Base-by-base conservation (phyloP, 2,329 filamentous ascomycete genomes). In the Paraconiothyrium brasiliense region DNA sequence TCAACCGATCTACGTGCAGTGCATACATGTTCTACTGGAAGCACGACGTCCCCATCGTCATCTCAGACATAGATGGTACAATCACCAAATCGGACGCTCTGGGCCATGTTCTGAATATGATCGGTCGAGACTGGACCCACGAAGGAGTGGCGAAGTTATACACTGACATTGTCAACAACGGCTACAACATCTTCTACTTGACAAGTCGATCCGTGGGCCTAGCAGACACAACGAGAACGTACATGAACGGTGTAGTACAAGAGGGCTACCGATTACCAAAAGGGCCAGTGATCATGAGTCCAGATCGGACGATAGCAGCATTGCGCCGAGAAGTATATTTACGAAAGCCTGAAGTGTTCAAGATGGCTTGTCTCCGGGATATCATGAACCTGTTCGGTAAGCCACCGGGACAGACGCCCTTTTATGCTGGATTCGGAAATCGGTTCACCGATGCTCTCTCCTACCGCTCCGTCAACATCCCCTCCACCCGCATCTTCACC, bases 161-260 rank as follows among this genome's bases (percentile, higher is more conserved):
- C 80, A 95, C 92, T 52, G 96, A 99, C 70, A 99, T 99, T 69
- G 89, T 90, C 0, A 89, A 91, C 71, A 99, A 99, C 73, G 95
- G 95, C 7, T 99, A 98, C 84, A 98, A 99, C 78, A 96, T 99
- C 75, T 93, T 99, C 87, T 99, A 99, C 76, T 86, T 99, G 49
- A 99, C 95, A 0, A 96, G 92, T 76, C 90, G 95, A 55, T 95
- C 92, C 14, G 94, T 98, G 49, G 96, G 95, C 0, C 94, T 96
- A 79, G 92, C 95, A 16, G 95, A 99, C 78, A 93, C 84, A 0
- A 99, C 95, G 1, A 85, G 95, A 60, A 87, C 92, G 0, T 99
- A 99, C 76, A 85, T 99, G 3, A 91, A 94, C 61, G 93, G 94
- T 30, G 93, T 99, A 24, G 84, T 89, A 9, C 95, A 99, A 78